Percentiles rank a stretch among this genome's conserved stretches.
Evolutionary conservation across 2,329 filamentous ascomycete genomes (phyloP).

Genomic region (Penicillium digitatum): DNA sequence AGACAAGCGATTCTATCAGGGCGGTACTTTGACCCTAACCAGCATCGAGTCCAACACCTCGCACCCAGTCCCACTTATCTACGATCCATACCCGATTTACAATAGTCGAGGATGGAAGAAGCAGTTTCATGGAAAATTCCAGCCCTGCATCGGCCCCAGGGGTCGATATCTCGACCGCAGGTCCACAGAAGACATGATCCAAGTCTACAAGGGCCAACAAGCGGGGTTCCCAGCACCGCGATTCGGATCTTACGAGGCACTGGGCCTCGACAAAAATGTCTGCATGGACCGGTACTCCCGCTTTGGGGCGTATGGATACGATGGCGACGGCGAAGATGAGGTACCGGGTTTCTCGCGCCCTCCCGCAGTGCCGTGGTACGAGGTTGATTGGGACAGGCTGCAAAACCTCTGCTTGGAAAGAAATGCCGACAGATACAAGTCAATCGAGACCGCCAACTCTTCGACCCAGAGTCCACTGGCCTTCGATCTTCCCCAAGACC

Average conservation of each 20-base stretch:
- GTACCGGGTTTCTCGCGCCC: constrained; percentile 26
- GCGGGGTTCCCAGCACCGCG: constrained; percentile 56
- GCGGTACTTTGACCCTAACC: constrained; percentile 20
- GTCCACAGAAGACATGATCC: constrained; percentile 22
- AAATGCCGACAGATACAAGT: constrained; percentile 63
- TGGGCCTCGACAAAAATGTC: constrained; percentile 59
- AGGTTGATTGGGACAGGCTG: constrained; percentile 66
- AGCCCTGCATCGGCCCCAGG: constrained; percentile 21
- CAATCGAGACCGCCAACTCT: constrained; percentile 17
- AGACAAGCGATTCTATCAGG: constrained; percentile 19
- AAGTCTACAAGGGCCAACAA: constrained; percentile 24
- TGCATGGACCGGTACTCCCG: constrained; percentile 68
- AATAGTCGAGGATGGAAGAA: constrained; percentile 58
- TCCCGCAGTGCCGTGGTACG: constrained; percentile 50
- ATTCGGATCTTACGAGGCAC: constrained; percentile 59
- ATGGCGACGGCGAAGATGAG: constrained; percentile 25
- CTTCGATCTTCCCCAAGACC: constrained; percentile 15
- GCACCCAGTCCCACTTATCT: constrained; percentile 39
- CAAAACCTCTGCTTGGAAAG: constrained; percentile 62
- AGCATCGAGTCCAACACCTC: constrained; percentile 7
- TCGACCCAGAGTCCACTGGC: constrained; percentile 13
- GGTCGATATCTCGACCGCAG: constrained; percentile 21
- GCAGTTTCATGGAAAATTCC: constrained; percentile 16
- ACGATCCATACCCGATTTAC: constrained; percentile 69
- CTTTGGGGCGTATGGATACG: constrained; percentile 54